A percentile compares a stretch with the other conserved stretches of the same genome.
These are phyloP conservation scores for Nevesoporus exiguus DNA, from an alignment of 768 basidiomycete genomes.

Conservation along the genomic window DNA sequence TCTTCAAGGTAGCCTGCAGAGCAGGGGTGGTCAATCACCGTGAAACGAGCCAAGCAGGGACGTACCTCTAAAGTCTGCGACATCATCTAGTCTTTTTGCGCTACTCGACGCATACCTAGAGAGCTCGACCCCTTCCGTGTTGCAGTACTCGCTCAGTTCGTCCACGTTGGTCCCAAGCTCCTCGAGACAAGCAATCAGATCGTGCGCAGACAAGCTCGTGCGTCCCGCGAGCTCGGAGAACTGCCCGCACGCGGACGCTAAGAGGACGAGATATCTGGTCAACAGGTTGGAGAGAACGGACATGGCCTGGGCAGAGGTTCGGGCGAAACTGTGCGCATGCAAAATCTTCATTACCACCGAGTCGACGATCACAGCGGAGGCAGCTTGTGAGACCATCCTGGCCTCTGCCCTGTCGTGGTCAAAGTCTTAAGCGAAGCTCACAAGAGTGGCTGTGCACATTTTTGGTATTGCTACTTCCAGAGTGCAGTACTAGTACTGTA, in stretches of 20 bases:
- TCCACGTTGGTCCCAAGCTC: slow-evolving; percentile 71
- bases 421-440: not conserved
- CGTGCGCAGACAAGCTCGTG: slow-evolving; percentile 49
- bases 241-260: slow-evolving; percentile 63
- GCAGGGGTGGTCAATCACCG: slow-evolving; percentile 20
- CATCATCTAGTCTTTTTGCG: slow-evolving; percentile 63
- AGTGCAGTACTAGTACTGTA: too few relatives aligned
- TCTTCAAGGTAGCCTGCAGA: slow-evolving; percentile 56
- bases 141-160: slow-evolving; percentile 64
- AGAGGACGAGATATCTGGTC: slow-evolving; percentile 65
- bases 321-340: slow-evolving; percentile 74
- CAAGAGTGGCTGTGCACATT: not conserved
- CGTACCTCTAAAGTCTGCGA: slow-evolving; percentile 70
- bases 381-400: slow-evolving; percentile 36
- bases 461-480: not conserved
- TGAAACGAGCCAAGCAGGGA: slow-evolving; percentile 17
- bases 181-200: slow-evolving; percentile 64
- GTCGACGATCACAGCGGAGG: slow-evolving; percentile 61
- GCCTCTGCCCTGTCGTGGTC: too few relatives aligned
- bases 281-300: slow-evolving; percentile 71
- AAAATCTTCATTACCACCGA: slow-evolving; percentile 64
- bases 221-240: slow-evolving; percentile 78
- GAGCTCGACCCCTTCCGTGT: slow-evolving; percentile 66
- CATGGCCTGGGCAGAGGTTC: slow-evolving; percentile 70
- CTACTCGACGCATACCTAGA: slow-evolving; percentile 64